phyloP scores from a whole-genome alignment of 331 rosid genomes.

The Quercus tomentella region DNA sequence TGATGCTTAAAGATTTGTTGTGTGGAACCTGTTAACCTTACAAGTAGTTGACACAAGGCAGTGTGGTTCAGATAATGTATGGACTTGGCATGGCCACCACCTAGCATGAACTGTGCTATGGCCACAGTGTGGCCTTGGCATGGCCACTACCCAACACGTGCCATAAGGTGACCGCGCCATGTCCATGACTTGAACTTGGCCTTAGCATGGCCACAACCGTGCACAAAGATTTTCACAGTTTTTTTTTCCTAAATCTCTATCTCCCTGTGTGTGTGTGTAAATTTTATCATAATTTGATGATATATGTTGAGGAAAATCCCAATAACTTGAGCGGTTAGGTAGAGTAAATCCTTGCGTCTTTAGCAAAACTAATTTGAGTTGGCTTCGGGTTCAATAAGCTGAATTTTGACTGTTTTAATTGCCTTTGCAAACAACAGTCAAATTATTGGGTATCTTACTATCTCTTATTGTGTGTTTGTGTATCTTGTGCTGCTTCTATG shows the following conservation, averaged over 20 bases:
- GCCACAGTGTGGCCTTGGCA: too few relatives aligned
- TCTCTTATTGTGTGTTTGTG: background rate
- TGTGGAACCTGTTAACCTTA: background rate
- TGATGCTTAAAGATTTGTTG: background rate
- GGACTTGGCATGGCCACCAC: too few relatives aligned
- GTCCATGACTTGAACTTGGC: too few relatives aligned
- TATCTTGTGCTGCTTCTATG: background rate
- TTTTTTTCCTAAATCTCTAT: background rate
- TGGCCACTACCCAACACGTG: too few relatives aligned
- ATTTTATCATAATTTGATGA: background rate
- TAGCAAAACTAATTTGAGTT: background rate
- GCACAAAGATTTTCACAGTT: background rate
- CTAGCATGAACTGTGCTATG: too few relatives aligned
- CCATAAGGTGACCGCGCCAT: too few relatives aligned
- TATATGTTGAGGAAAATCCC: background rate
- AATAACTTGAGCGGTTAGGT: background rate
- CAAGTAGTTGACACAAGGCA: background rate
- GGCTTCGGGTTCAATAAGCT: background rate
- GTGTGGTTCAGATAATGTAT: background rate
- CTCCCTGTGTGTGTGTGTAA: background rate
- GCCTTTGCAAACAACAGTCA: background rate
- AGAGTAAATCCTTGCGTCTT: background rate
- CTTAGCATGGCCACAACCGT: too few relatives aligned
- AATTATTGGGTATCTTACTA: background rate
- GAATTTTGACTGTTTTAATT: background rate